A percentile compares a stretch with the other conserved stretches of the same genome.
Conservation (phyloP, 2,329 filamentous ascomycete species). For the Ophiognomonia clavigignenti-juglandacearum region DNA sequence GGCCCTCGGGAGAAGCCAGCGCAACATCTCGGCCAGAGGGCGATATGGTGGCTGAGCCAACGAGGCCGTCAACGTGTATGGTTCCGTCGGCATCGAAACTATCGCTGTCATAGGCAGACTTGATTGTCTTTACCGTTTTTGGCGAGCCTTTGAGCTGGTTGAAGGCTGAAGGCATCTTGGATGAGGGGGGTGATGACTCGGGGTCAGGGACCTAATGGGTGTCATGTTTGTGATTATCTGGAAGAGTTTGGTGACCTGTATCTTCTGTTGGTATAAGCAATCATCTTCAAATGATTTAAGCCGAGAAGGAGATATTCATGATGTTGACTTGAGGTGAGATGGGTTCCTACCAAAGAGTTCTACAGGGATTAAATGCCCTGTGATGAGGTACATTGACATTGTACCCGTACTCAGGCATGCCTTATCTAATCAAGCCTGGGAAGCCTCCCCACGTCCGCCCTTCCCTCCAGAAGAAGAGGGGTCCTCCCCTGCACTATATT, state of each 20-base stretch:
- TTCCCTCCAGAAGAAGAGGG: no score
- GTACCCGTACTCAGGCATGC: no score
- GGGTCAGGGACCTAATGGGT: not conserved
- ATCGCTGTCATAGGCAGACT: slow-evolving; percentile 74
- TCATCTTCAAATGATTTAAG: not conserved
- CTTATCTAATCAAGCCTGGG: no score
- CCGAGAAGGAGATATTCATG: no score
- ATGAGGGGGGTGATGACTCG: not conserved
- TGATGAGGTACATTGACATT: no score
- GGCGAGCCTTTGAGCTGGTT: slow-evolving; percentile 39
- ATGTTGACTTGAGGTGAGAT: no score
- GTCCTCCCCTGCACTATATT: not conserved
- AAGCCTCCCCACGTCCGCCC: no score
- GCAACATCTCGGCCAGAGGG: slow-evolving; percentile 88
- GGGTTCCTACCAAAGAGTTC: no score
- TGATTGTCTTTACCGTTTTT: slow-evolving; percentile 55
- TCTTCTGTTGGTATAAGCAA: not conserved
- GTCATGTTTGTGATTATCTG: not conserved
- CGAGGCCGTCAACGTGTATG: slow-evolving; percentile 74
- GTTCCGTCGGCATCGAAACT: slow-evolving; percentile 83
- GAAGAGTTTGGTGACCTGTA: not conserved
- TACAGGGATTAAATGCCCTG: no score
- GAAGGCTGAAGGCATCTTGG: slow-evolving; percentile 43
- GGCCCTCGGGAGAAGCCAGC: slow-evolving; percentile 81
- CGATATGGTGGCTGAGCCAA: slow-evolving; percentile 89